Evolutionary conservation across 1,139 yeast species (phyloP), one percentile per base, ranked within the genome.

Genomic region (Martiniozyma asiatica): DNA sequence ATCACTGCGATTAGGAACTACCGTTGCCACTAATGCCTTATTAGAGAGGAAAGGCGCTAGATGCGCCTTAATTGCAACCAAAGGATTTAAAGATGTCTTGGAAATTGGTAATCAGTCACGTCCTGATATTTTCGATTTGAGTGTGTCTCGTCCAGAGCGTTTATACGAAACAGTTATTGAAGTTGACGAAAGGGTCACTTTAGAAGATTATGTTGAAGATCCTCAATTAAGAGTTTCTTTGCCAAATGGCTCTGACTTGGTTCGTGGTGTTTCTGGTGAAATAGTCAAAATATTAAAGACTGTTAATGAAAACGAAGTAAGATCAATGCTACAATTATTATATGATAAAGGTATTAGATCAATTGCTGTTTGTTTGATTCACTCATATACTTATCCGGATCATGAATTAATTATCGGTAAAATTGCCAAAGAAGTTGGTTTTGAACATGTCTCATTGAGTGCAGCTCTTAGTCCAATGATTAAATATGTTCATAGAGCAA

Each of bases 21-120:
- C 92, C 0, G 80, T 79, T 14, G 89, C 92, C 1, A 80, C 92
- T 1, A 63, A 63, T 44, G 87, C 89, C 3, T 59, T 80, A 16
- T 55, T 75, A 32, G 84, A 75, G 42, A 60, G 84, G 34, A 72
- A 73, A 42, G 84, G 84, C 30, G 75, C 73, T 31, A 52, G 68
- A 10, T 71, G 74, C 40, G 82, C 79, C 3, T 57, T 75, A 34
- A 41, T 75, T 3, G 73, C 75, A 8, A 73, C 82, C n/a, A 65
- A 65, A 39, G 84, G 84, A 1, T 75, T 73, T 51, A 61, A 61
- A 31, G 82, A 80, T 46, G 61, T 74, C 26, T 52, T 80, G 24
- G 54, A 63, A 13, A 78, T 79, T 40, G 92, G 92, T 1, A 63
- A 77, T 43, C 92, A 80, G 46, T 65, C 84, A 1, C 60, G 92